A percentile compares a stretch with the other conserved stretches of the same genome.
Evolutionary conservation across 2,329 filamentous ascomycete genomes (phyloP).

Genomic region (Trichoderma oligosporum): DNA sequence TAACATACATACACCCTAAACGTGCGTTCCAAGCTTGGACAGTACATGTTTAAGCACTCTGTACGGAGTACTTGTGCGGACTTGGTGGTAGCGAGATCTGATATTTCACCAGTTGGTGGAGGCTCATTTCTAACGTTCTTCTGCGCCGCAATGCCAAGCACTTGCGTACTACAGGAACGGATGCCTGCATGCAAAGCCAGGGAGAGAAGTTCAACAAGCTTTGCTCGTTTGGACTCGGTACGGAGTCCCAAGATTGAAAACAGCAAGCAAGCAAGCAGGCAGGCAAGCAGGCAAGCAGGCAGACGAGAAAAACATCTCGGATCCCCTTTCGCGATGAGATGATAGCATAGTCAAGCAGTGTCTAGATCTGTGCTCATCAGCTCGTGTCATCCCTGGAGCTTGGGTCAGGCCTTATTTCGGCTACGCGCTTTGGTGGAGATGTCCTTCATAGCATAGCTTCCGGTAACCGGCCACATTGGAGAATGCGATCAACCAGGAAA

Average conservation of each 20-base stretch:
- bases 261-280: neutral
- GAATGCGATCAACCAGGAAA: conserved; percentile 1
- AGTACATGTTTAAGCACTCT: no score
- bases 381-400: conserved; percentile 11
- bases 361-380: conserved; percentile 8
- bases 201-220: neutral
- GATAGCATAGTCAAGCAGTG: neutral
- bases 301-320: neutral
- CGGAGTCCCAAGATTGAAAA: neutral
- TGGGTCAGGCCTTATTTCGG: conserved; percentile 16
- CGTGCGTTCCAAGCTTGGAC: neutral
- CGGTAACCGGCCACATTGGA: conserved; percentile 4
- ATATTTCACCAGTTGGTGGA: neutral
- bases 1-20: no score
- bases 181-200: no score
- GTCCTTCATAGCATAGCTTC: neutral
- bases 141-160: conserved; percentile 14
- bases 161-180: neutral
- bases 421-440: conserved; percentile 11
- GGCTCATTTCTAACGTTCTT: conserved; percentile 6
- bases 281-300: neutral
- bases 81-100: neutral
- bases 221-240: conserved; percentile 7
- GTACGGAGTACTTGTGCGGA: neutral
- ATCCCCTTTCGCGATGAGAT: neutral